Conservation (phyloP, 1,139 yeast species). For the Hanseniaspora gamundiae region DNA sequence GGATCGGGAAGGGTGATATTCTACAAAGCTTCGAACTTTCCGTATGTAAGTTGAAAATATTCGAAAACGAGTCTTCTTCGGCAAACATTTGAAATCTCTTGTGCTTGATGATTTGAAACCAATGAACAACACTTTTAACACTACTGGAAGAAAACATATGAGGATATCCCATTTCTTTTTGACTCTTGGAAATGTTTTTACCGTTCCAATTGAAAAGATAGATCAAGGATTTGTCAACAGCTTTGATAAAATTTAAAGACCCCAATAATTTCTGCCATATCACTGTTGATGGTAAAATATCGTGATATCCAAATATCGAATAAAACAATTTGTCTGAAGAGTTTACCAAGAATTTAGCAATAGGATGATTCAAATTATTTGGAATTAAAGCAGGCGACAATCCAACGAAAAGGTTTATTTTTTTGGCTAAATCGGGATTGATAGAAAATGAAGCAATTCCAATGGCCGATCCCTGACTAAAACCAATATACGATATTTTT, state of each 20-base stretch:
- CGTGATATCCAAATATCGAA: conserved; percentile 54
- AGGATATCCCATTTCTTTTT: conserved; percentile 61
- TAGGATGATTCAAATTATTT: conserved; percentile 61
- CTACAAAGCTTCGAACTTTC: conserved; percentile 23
- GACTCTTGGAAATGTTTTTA: conserved; percentile 54
- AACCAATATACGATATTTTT: conserved; percentile 47
- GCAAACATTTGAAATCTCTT: conserved; percentile 74
- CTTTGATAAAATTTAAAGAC: conserved; percentile 72
- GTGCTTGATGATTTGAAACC: conserved; percentile 88
- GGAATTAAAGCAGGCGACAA: conserved; percentile 95
- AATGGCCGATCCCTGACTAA: conserved; percentile 88
- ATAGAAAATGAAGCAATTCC: conserved; percentile 54
- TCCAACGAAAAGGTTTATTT: conserved; percentile 63
- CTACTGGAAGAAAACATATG: conserved; percentile 85
- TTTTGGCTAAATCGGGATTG: conserved; percentile 49
- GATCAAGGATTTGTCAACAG: conserved; percentile 57
- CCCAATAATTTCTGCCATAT: conserved; percentile 65
- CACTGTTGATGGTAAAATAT: conserved; percentile 63
- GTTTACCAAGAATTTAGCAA: conserved; percentile 66
- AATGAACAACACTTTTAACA: conserved; percentile 85
- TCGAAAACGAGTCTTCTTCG: conserved; percentile 35
- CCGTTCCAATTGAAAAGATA: conserved; percentile 72
- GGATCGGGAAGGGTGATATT: conserved; percentile 49
- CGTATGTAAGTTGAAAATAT: conserved; percentile 59
- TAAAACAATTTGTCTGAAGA: conserved; percentile 69